phyloP scores from a whole-genome alignment of 169 alveolate species.

The Eimeria praecox region DNA sequence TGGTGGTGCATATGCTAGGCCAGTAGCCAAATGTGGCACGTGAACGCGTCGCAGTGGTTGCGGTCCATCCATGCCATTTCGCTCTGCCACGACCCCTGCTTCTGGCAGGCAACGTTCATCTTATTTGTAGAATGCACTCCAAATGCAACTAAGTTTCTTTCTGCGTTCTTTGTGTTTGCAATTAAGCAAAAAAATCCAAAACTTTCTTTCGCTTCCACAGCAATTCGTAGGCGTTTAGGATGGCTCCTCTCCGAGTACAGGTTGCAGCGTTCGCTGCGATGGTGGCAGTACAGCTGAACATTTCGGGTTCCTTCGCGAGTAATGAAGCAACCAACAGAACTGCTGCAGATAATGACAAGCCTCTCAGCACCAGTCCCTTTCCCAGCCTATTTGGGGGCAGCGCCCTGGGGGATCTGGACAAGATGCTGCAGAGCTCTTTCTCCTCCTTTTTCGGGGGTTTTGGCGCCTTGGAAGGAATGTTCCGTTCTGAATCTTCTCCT shows the following conservation, averaged over 20 bases:
- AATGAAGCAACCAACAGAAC: not conserved
- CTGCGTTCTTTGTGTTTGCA: not conserved
- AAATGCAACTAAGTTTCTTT: not conserved
- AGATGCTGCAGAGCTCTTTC: not conserved
- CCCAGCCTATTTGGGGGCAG: constrained; percentile 15
- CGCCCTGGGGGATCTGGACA: not conserved
- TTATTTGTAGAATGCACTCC: not conserved
- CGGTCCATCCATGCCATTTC: constrained; percentile 20
- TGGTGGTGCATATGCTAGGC: not conserved
- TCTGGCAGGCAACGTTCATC: not conserved
- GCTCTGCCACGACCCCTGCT: not conserved
- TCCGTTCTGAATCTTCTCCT: not conserved
- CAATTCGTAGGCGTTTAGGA: not conserved
- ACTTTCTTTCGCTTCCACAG: not conserved
- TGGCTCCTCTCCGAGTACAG: constrained; percentile 60
- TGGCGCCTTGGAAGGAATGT: not conserved
- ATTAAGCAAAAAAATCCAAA: not conserved
- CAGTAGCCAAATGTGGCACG: not conserved
- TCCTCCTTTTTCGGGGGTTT: not conserved
- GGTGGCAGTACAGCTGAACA: constrained; percentile 26
- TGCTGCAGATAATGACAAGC: not conserved
- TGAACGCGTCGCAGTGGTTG: constrained; percentile 38
- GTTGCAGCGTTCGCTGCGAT: constrained; percentile 56
- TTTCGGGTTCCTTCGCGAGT: not conserved
- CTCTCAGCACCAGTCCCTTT: not conserved